Percentiles rank a stretch among this genome's conserved stretches.
Conservation (phyloP, 31 red algal species). For the Porphyra umbilicalis region DNA sequence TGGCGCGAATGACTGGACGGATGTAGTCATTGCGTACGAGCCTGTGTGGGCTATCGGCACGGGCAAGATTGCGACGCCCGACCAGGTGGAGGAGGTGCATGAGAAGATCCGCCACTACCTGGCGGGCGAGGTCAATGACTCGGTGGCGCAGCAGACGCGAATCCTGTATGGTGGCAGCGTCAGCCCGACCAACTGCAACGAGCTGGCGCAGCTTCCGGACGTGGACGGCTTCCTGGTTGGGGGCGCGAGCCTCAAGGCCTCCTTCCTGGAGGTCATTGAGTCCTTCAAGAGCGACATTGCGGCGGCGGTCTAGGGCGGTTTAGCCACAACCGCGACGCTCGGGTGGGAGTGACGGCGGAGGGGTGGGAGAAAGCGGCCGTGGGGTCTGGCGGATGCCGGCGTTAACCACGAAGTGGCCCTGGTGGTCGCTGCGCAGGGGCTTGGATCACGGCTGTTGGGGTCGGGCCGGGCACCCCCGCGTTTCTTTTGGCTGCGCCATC, state of each 20-base stretch:
- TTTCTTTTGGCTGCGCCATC: no score
- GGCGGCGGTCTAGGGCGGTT: neutral
- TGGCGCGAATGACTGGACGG: conserved; percentile 67
- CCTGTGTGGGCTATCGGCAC: conserved; percentile 99
- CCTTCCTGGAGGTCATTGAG: conserved; percentile 76
- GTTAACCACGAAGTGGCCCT: no score
- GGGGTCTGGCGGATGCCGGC: no score
- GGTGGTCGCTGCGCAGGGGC: no score
- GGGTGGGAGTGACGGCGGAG: no score
- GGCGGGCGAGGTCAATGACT: conserved; percentile 35
- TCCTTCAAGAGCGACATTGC: conserved; percentile 19
- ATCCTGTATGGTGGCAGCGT: conserved; percentile 97
- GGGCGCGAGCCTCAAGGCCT: conserved; percentile 90
- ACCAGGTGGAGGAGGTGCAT: conserved; percentile 96
- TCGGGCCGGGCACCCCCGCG: no score
- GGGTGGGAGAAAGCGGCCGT: no score
- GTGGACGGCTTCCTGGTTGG: conserved; percentile 98
- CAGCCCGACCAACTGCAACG: conserved; percentile 85
- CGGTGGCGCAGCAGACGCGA: conserved; percentile 52
- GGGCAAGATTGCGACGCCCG: conserved; percentile 87
- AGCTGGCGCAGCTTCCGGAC: conserved; percentile 72
- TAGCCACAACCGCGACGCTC: no score
- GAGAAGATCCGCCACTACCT: conserved; percentile 66
- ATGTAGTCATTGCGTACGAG: conserved; percentile 97
- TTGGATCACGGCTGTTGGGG: no score